Percentiles rank a stretch among this genome's conserved stretches.
Evolutionary conservation across 768 basidiomycete genomes (phyloP).

Genomic region (Agrocybe praecox): DNA sequence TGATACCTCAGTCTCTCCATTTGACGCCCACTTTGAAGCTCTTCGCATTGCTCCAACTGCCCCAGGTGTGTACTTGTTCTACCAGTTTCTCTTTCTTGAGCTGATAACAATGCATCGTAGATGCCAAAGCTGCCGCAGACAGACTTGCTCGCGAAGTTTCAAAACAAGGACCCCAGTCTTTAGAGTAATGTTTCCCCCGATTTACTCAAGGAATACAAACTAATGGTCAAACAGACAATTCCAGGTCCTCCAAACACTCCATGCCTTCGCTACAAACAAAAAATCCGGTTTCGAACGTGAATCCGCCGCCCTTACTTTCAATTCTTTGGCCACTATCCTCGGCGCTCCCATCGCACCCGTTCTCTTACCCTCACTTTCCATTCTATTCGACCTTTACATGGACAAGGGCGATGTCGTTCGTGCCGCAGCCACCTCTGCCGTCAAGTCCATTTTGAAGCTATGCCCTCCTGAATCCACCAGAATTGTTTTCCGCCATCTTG

Average conservation of each 20-base stretch:
- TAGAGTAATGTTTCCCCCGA: slow-evolving; percentile 47
- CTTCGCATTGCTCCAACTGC: slow-evolving; percentile 63
- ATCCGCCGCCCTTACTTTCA: slow-evolving; percentile 80
- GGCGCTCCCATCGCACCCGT: slow-evolving; percentile 74
- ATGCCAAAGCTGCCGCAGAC: slow-evolving; percentile 86
- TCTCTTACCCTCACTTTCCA: slow-evolving; percentile 74
- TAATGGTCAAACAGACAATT: slow-evolving; percentile 47
- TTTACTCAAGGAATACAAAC: neutral
- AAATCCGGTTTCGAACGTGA: slow-evolving; percentile 90
- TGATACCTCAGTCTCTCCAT: slow-evolving; percentile 41
- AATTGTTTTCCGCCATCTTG: slow-evolving; percentile 67
- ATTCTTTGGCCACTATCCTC: slow-evolving; percentile 69
- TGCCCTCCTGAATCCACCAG: slow-evolving; percentile 83
- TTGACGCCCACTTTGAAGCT: slow-evolving; percentile 51
- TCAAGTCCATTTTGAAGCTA: slow-evolving; percentile 82
- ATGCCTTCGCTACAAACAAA: slow-evolving; percentile 75
- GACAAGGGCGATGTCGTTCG: slow-evolving; percentile 96
- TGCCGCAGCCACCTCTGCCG: slow-evolving; percentile 73
- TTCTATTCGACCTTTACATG: slow-evolving; percentile 83
- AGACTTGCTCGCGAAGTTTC: slow-evolving; percentile 72
- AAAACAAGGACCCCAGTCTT: slow-evolving; percentile 61
- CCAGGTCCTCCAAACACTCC: slow-evolving; percentile 63
- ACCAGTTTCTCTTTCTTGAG: slow-evolving; percentile 8
- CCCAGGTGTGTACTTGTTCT: slow-evolving; percentile 42
- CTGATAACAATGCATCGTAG: slow-evolving; percentile 34